Evolutionary conservation across 768 basidiomycete genomes (phyloP).

Genomic region (Botryobasidium botryosum): DNA sequence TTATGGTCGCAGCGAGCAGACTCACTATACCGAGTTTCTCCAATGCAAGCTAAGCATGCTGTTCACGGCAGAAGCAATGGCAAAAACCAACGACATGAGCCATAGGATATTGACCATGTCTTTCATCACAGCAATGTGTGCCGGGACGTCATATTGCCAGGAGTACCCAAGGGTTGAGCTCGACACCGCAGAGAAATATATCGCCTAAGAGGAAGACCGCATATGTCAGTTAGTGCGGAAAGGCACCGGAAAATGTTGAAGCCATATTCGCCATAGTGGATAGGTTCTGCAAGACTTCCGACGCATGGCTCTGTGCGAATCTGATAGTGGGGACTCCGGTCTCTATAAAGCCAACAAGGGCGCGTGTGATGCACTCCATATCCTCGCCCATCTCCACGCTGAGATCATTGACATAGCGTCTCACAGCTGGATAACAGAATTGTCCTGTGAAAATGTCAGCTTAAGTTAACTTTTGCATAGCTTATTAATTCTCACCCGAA

Average conservation of each 20-base stretch:
- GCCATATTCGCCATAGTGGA: slow-evolving; percentile 6
- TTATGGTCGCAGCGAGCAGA: too few relatives aligned
- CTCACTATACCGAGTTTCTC: too few relatives aligned
- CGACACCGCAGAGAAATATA: too few relatives aligned
- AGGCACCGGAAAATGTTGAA: too few relatives aligned
- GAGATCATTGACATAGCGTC: slow-evolving; percentile 48
- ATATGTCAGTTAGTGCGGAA: too few relatives aligned
- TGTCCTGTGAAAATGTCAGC: slow-evolving; percentile 29
- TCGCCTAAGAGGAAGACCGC: too few relatives aligned
- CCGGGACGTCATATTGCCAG: too few relatives aligned
- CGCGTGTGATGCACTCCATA: slow-evolving; percentile 46
- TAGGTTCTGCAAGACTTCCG: not conserved
- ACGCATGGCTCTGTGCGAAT: not conserved
- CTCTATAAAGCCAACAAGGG: slow-evolving; percentile 60
- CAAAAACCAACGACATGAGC: slow-evolving; percentile 1
- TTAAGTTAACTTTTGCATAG: too few relatives aligned
- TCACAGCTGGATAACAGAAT: slow-evolving; percentile 53
- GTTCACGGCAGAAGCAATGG: not conserved
- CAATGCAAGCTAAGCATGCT: not conserved
- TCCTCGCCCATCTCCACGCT: slow-evolving; percentile 59
- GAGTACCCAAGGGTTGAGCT: too few relatives aligned
- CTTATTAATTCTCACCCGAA: too few relatives aligned
- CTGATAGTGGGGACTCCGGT: slow-evolving; percentile 26
- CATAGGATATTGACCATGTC: not conserved
- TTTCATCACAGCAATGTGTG: too few relatives aligned